phyloP scores from a whole-genome alignment of 2,329 filamentous ascomycete species.

The Trichoderma aggressivum region DNA sequence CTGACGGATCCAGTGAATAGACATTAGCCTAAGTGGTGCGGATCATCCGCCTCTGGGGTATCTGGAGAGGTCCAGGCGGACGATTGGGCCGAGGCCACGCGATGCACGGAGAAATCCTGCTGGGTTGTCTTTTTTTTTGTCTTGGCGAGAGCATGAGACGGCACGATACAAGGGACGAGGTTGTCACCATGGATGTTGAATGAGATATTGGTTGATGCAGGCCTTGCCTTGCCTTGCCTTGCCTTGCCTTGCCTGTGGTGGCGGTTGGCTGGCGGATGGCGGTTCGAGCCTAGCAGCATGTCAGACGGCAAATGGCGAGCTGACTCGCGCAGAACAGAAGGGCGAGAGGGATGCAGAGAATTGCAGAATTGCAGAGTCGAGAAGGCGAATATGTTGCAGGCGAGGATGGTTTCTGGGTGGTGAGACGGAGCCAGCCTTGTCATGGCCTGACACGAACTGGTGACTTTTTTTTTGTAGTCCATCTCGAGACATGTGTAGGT shows the following conservation, averaged over 20 bases:
- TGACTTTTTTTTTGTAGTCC: not conserved
- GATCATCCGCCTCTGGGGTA: slow-evolving; percentile 14
- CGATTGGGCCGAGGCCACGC: slow-evolving; percentile 14
- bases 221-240: too few species aligned
- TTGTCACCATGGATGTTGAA: not conserved
- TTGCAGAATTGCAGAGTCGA: not conserved
- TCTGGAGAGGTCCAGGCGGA: not conserved
- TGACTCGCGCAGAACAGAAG: not conserved
- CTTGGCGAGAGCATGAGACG: not conserved
- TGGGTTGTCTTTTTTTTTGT: too few species aligned
- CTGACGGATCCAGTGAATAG: slow-evolving; percentile 10
- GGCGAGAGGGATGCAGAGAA: not conserved
- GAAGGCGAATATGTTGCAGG: not conserved
- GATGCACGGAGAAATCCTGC: slow-evolving; percentile 16
- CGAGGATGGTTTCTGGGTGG: not conserved
- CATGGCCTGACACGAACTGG: not conserved
- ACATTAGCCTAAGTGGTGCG: slow-evolving; percentile 16
- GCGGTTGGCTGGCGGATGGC: not conserved
- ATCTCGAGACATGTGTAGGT: not conserved
- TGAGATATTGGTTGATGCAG: not conserved
- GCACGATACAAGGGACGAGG: not conserved
- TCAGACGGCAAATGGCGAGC: not conserved
- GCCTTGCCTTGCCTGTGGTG: too few species aligned
- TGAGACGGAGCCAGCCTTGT: not conserved
- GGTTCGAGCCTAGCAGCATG: not conserved